phyloP scores from a whole-genome alignment of 176 grass and related monocot genomes.

The Bolboschoenus planiculmis region DNA sequence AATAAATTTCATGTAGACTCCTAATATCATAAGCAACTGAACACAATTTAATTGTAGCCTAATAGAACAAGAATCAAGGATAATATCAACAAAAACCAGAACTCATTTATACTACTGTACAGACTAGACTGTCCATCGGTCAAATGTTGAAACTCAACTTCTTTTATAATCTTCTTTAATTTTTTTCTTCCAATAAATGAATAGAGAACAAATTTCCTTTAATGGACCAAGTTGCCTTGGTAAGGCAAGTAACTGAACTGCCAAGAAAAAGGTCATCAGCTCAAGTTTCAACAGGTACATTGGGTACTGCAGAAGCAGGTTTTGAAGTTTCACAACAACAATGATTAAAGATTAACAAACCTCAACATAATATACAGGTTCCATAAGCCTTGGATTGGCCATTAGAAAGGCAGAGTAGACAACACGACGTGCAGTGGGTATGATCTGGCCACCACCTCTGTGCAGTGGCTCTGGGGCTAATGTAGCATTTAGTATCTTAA shows the following conservation, averaged over 20 bases:
- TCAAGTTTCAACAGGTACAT: neutral
- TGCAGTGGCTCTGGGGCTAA: slow-evolving; percentile 88
- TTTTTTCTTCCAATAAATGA: neutral
- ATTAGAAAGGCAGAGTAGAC: slow-evolving; percentile 98
- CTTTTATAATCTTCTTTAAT: neutral
- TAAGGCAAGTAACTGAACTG: neutral
- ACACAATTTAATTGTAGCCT: neutral
- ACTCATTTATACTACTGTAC: neutral
- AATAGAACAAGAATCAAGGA: neutral
- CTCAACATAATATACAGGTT: slow-evolving; percentile 98
- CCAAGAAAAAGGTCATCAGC: neutral
- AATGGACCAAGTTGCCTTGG: neutral
- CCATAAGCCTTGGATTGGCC: slow-evolving; percentile 96
- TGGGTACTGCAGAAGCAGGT: neutral
- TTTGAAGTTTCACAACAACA: neutral
- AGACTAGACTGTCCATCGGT: neutral
- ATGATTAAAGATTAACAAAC: slow-evolving; percentile 24
- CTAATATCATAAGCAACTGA: neutral
- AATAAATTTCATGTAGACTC: slow-evolving; percentile 11
- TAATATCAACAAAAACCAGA: neutral
- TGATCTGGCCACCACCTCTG: slow-evolving; percentile 95
- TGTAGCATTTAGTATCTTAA: slow-evolving; percentile 93
- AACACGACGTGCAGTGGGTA: slow-evolving; percentile 85
- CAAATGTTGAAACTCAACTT: neutral
- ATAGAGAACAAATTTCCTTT: neutral